A percentile compares a stretch with the other conserved stretches of the same genome.
phyloP scores from a whole-genome alignment of 2,329 filamentous ascomycete species.

The Elsinoe necatrix region DNA sequence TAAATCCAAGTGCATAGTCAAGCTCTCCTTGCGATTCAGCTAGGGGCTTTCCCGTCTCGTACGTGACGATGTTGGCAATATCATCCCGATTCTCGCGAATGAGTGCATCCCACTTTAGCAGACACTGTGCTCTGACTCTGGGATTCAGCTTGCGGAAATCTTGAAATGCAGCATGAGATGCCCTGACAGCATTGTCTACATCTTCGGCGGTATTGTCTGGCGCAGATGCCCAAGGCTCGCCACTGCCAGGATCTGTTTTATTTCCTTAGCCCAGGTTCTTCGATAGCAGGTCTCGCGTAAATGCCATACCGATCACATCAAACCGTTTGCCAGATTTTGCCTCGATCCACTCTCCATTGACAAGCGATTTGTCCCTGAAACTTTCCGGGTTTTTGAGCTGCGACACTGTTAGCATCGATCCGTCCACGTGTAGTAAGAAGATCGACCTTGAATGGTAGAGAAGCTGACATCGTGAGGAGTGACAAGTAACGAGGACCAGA shows the following conservation, averaged over 20 bases:
- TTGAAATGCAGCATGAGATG: conserved; percentile 53
- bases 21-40: conserved; percentile 42
- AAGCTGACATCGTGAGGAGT: conserved; percentile 24
- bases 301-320: conserved; percentile 43
- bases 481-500: too few species aligned
- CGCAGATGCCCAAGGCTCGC: conserved; percentile 41
- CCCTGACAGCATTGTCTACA: conserved; percentile 52
- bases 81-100: conserved; percentile 56
- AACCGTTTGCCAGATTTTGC: conserved; percentile 50
- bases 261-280: background rate
- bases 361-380: conserved; percentile 47
- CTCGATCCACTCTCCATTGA: conserved; percentile 48
- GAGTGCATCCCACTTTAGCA: conserved; percentile 57
- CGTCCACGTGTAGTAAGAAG: background rate
- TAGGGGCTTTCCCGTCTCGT: conserved; percentile 46
- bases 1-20: conserved; percentile 43
- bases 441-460: conserved; percentile 39
- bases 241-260: conserved; percentile 42
- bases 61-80: conserved; percentile 51
- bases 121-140: conserved; percentile 51
- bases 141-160: conserved; percentile 53
- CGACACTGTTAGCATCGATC: conserved; percentile 1
- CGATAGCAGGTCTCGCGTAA: background rate
- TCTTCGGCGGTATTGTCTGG: conserved; percentile 47
- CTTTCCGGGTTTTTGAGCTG: conserved; percentile 47